Evolutionary conservation across 2,329 filamentous ascomycete species (phyloP), one percentile per base, ranked within the genome.

Genomic region (Ilyonectria sp.): DNA sequence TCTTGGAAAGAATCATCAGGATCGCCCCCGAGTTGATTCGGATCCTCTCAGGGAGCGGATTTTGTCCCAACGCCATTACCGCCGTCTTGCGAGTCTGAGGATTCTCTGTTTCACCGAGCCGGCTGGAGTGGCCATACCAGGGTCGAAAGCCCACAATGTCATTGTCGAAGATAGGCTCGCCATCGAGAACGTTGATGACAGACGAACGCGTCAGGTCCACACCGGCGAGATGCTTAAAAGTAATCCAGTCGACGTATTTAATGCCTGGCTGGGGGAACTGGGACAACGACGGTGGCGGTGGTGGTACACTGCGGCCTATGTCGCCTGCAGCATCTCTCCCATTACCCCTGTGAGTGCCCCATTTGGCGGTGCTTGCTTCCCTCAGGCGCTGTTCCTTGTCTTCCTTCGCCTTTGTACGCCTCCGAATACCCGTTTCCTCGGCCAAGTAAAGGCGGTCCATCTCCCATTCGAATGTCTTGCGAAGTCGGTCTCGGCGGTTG

Each of bases 401-500:
- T 5, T n/a, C 40, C 6, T n/a, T n/a, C 4, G 3, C 8, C 8
- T n/a, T 43, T 5, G 40, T 17, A n/a, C 40, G 40, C n/a, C 8
- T 43, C 15, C 40, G 40, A 7, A n/a, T n/a, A 5, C n/a, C 40
- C 7, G 6, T 17, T 43, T 43, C 40, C n/a, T 43, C 40, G 15
- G n/a, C 40, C 15, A 43, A 57, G n/a, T 57, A 64, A 2, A 69
- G 60, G 3, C 67, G 67, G n/a, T 69, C 65, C 57, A 69, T 29
- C 3, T 69, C 67, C 67, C 67, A 68, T 35, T 68, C 64, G 29
- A 69, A 69, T 15, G 57, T 52, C 46, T 64, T 61, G 10, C 65
- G 64, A 1, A 69, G 23, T 23, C 67, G 54, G 3, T 63, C 52
- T 7, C 67, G 65, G 26, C 53, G 65, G 15, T 33, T 1, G 1